Base-by-base conservation (phyloP, 2,329 filamentous ascomycete species). In the Nemania diffusa region DNA sequence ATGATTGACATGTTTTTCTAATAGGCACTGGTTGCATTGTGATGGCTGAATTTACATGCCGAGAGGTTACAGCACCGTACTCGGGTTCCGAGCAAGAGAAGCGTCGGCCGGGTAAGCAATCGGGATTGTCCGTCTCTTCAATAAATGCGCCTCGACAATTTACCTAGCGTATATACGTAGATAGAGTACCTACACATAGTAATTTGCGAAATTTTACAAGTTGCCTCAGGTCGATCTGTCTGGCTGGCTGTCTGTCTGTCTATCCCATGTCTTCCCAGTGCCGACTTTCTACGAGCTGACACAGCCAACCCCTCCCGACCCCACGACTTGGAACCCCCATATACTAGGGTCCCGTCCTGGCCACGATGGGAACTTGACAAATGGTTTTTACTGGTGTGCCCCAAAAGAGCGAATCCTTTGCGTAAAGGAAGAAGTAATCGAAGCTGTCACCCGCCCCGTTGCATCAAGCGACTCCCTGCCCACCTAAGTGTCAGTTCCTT, bases 311-410 rank as follows among this genome's bases (percentile, higher is more conserved):
- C 37, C 29, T 37, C 37, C 20, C 17, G 40, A 65, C 63, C 57
- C 63, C 63, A 65, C 63, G 63, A 51, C 26, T 40, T 42, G 13
- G 7, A n/a, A 27, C 62, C 58, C 50, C 62, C 37, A 53, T 52
- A 55, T 52, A 42, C 57, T 27, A 27, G 62, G 62, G 62, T 60
- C n/a, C 27, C 34, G 37, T n/a, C 17, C 50, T n/a, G 15, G 22
- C 27, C 42, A 20, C 24, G 24, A 57, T 51, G 34, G 37, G 40
- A 65, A 42, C 57, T 61, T 65, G 62, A 60, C 62, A 65, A 59
- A 64, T 64, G 50, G 22, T 37, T 58, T 62, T 55, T 3, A 58
- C 37, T 34, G 24, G 29, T 26, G 34, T 60, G 56, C 32, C 50
- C 51, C 50, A 42, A 50, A 56, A 55, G 15, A 29, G 34, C 3